Base-by-base conservation (phyloP, 805 yeast genomes). In the Candida pini region DNA sequence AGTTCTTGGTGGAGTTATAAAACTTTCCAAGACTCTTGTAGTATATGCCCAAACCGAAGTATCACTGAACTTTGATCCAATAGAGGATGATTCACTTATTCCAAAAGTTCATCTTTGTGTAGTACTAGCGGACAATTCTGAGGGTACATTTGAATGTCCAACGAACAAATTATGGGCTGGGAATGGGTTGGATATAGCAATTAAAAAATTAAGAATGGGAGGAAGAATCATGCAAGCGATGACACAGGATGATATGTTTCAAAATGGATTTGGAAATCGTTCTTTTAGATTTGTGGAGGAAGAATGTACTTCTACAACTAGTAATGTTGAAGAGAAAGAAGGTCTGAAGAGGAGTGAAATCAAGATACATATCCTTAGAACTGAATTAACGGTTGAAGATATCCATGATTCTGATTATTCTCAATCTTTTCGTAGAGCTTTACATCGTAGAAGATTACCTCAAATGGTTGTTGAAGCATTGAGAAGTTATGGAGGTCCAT, bases 221-320 rank as follows among this genome's bases (percentile, higher is more conserved):
- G 95, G 83, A 4, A 69, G 95, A 47, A 58, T 89, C 58, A 85
- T 86, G 95, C 90, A 86, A 49, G 94, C 96, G 1, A 88, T 73
- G 56, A 89, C 97, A 0, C 78, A 77, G 47, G 97, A 89, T 47
- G 96, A 88, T 53, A 86, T 90, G 95, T 57, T 76, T 34, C 63
- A 80, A 26, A 71, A 75, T 30, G 89, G 92, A 0, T 73, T 85
- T 51, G 94, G 96, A 9, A 73, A 78, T 43, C 64, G 97, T 40
- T 68, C 82, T 4, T 87, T 87, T 58, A 75, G 76, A 41, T 82
- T 87, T 44, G 78, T 68, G 2, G 95, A 89, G 48, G 84, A 76
- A 44, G 72, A 68, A 41, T 54, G 67, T 4, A 56, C 58, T 12
- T 76, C 76, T 36, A 73, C 90, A 0, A 60, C 75, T 4, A 69